A percentile compares a stretch with the other conserved stretches of the same genome.
phyloP scores from a whole-genome alignment of 805 yeast genomes.

The Candida ascalaphidarum region DNA sequence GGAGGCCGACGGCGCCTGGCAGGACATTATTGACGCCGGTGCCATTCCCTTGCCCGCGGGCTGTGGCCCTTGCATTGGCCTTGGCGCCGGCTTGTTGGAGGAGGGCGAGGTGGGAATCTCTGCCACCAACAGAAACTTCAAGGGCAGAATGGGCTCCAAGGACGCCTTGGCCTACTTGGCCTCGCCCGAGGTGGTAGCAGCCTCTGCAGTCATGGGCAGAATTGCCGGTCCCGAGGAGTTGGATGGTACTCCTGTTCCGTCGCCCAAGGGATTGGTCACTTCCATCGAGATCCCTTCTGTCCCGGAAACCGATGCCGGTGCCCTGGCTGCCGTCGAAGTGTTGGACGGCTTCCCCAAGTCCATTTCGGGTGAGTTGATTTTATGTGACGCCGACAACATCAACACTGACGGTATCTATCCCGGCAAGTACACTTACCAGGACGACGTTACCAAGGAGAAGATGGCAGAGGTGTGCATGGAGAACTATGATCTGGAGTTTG shows the following conservation, averaged over 20 bases:
- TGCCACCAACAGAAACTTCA: constrained; percentile 97
- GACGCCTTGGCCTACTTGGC: constrained; percentile 95
- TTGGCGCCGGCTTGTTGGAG: constrained; percentile 88
- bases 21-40: constrained; percentile 82
- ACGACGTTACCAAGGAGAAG: constrained; percentile 86
- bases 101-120: constrained; percentile 98
- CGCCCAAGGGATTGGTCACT: constrained; percentile 45
- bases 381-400: constrained; percentile 94
- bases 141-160: constrained; percentile 98
- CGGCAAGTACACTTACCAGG: constrained; percentile 98
- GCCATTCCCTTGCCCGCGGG: constrained; percentile 96
- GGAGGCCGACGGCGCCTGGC: constrained; percentile 88
- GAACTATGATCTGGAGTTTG: constrained; percentile 89
- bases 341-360: constrained; percentile 85
- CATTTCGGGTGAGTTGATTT: constrained; percentile 83
- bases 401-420: constrained; percentile 99
- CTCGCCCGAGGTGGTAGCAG: constrained; percentile 97
- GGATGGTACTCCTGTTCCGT: constrained; percentile 39
- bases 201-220: constrained; percentile 91
- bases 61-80: constrained; percentile 98
- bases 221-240: constrained; percentile 91
- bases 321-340: constrained; percentile 49
- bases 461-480: constrained; percentile 99
- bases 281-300: constrained; percentile 16
- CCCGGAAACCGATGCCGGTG: constrained; percentile 23